A percentile compares a stretch with the other conserved stretches of the same genome.
Evolutionary conservation across 257 asterid genomes (phyloP).

Genomic region (Nicotiana paniculata): DNA sequence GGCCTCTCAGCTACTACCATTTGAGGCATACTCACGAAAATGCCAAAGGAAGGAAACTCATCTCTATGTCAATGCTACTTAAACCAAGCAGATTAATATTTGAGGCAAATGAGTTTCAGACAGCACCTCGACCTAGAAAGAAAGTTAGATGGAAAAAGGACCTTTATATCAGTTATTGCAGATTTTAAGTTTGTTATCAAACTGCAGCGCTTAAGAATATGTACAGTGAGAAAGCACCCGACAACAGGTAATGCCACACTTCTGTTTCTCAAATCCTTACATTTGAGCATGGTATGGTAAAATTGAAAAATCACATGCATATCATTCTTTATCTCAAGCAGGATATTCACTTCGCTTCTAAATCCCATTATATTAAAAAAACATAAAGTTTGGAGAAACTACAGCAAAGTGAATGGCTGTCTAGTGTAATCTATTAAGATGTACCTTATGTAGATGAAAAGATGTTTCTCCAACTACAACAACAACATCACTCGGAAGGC

Average conservation of each 20-base stretch:
- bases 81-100: too few relatives aligned
- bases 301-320: background rate
- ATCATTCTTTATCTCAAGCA: background rate
- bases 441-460: constrained; percentile 59
- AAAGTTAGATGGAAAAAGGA: too few relatives aligned
- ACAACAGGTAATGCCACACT: background rate
- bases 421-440: background rate
- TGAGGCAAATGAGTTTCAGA: too few relatives aligned
- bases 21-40: background rate
- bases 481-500: constrained; percentile 47
- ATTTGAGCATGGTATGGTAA: background rate
- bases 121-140: too few relatives aligned
- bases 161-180: too few relatives aligned
- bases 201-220: too few relatives aligned
- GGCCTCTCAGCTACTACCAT: too few relatives aligned
- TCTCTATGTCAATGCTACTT: too few relatives aligned
- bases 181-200: too few relatives aligned
- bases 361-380: background rate
- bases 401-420: background rate
- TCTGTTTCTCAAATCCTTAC: background rate
- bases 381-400: background rate
- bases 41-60: background rate
- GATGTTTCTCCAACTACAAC: constrained; percentile 39
- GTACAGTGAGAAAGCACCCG: background rate
- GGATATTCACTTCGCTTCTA: background rate